Evolutionary conservation across 2,329 filamentous ascomycete species (phyloP), one percentile per base, ranked within the genome.

Genomic region (Cercospora sp.): DNA sequence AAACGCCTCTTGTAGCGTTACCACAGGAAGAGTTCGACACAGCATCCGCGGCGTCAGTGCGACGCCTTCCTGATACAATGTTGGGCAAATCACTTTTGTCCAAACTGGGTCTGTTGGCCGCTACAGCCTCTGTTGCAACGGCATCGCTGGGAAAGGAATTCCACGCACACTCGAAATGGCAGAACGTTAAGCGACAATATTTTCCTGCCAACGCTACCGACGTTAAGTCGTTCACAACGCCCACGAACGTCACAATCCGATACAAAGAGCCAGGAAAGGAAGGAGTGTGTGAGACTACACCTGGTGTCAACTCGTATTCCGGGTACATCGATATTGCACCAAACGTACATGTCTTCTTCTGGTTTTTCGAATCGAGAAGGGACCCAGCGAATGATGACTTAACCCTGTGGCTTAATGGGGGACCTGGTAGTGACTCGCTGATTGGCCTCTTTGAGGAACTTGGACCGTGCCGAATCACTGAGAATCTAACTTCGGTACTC

Each of bases 351-450:
- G 88, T 86, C 51, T 89, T 89, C 77, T 90, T 89, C 78, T 88
- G 87, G 86, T 89, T 88, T 73, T 86, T 89, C 72, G 87, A 89
- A 71, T 81, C 87, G 5, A 80, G 86, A 10, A 81, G 85, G 3
- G 80, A 83, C 72, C 81, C 87, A 1, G 72, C 75, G 8, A 81
- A 83, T 53, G 87, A 87, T 4, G 87, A 87, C 1, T 77, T 89
- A 31, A 85, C 86, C 0, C 84, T 89, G 30, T 90, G 87, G 84
- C 83, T 90, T 73, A 85, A 85, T 66, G 86, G 86, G 42, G 87
- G 88, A 0, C 87, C 87, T 5, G 87, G 87, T 4, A 39, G 28
- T 10, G 84, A 83, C 20, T 87, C 84, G 9, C 83, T 89, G 80
- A 84, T 87, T 63, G 87, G 86, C 2, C 75, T 88, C 2, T 87